Percentiles rank a stretch among this genome's conserved stretches.
Conservation (phyloP, 139 green algal genomes). For the Spirogloea muscicola region DNA sequence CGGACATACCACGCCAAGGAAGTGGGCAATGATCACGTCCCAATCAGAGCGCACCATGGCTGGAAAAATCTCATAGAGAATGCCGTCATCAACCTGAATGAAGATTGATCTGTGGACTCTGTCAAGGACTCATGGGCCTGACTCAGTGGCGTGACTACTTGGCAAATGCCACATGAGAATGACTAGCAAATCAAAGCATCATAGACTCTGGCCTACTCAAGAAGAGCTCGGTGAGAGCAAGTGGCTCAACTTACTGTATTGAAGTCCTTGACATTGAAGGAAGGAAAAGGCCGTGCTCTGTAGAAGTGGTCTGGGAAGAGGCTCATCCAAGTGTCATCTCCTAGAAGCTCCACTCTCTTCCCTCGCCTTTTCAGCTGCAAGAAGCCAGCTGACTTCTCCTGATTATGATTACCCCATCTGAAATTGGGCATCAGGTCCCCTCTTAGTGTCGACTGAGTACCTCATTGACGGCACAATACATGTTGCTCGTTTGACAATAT, state of each 20-base stretch:
- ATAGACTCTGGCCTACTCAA: too few relatives aligned
- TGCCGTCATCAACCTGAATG: conserved; percentile 69
- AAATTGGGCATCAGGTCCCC: too few relatives aligned
- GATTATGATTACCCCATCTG: neutral
- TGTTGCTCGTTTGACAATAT: neutral
- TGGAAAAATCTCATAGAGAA: conserved; percentile 52
- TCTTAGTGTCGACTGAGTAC: too few relatives aligned
- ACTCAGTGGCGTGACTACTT: too few relatives aligned
- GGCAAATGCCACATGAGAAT: too few relatives aligned
- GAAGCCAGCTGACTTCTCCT: neutral
- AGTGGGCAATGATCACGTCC: conserved; percentile 89
- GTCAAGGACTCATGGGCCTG: too few relatives aligned
- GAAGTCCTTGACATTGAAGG: conserved; percentile 90
- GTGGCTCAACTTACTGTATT: conserved; percentile 84
- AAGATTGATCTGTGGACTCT: too few relatives aligned
- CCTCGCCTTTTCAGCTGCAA: conserved; percentile 42
- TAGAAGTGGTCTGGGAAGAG: conserved; percentile 67
- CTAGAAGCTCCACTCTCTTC: conserved; percentile 68
- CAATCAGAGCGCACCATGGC: conserved; percentile 56
- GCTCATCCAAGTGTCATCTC: conserved; percentile 89
- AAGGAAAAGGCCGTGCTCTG: conserved; percentile 66
- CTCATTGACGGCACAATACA: too few relatives aligned
- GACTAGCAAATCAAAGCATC: too few relatives aligned
- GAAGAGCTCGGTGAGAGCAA: too few relatives aligned
- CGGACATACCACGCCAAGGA: conserved; percentile 82